phyloP scores from a whole-genome alignment of 768 basidiomycete species.

The Candolleomyces efflorescens region DNA sequence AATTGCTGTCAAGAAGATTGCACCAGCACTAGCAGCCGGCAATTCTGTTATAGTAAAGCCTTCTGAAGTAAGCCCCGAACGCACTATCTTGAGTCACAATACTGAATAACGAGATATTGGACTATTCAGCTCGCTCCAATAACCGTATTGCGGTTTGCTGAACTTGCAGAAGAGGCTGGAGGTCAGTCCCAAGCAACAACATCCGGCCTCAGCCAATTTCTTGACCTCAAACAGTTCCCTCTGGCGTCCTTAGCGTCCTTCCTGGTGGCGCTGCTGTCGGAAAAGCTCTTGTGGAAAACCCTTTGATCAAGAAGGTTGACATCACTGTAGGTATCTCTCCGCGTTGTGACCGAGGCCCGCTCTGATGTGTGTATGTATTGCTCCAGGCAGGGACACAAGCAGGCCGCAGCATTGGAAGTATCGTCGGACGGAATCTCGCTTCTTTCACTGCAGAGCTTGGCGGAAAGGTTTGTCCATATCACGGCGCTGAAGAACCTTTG shows the following conservation, averaged over 20 bases:
- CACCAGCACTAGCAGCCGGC: slow-evolving; percentile 79
- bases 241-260: slow-evolving; percentile 67
- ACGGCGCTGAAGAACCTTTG: background rate
- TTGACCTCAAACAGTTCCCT: slow-evolving; percentile 51
- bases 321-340: slow-evolving; percentile 54
- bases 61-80: slow-evolving; percentile 50
- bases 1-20: slow-evolving; percentile 87
- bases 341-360: background rate
- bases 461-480: slow-evolving; percentile 55
- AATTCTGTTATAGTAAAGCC: slow-evolving; percentile 83
- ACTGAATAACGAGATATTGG: background rate
- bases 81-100: background rate
- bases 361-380: background rate
- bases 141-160: slow-evolving; percentile 72
- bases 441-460: slow-evolving; percentile 82
- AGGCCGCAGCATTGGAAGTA: slow-evolving; percentile 67
- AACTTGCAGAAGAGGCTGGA: slow-evolving; percentile 61
- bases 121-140: slow-evolving; percentile 65
- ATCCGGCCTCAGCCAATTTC: background rate
- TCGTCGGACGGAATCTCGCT: slow-evolving; percentile 72
- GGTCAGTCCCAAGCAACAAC: slow-evolving; percentile 29
- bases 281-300: slow-evolving; percentile 58
- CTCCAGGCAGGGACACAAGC: slow-evolving; percentile 72
- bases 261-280: slow-evolving; percentile 71
- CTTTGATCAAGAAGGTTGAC: slow-evolving; percentile 74